Percentiles rank a stretch among this genome's conserved stretches.
Conservation (phyloP, 306 rosid species). For the Coriaria nepalensis region DNA sequence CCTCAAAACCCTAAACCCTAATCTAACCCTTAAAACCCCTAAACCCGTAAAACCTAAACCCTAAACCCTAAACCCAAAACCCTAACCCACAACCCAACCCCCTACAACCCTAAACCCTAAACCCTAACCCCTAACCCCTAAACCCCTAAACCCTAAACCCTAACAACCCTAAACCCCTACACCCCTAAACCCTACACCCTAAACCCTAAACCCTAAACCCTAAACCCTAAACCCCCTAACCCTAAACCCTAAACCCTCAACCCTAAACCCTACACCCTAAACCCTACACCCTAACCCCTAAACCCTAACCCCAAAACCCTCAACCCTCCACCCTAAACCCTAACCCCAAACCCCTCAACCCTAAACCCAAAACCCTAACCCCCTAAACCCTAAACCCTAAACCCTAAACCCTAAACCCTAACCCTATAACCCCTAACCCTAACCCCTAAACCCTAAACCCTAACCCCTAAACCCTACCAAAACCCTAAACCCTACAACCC, state of each 20-base stretch:
- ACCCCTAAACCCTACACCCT: conserved; percentile 11
- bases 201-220: conserved; percentile 13
- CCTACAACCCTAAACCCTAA: conserved; percentile 13
- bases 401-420: conserved; percentile 13
- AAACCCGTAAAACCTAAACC: conserved; percentile 11
- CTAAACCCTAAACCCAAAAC: conserved; percentile 13
- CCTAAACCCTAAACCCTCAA: conserved; percentile 1
- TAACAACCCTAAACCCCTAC: conserved; percentile 12
- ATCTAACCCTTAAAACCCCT: conserved; percentile 3
- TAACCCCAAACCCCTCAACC: conserved; percentile 5
- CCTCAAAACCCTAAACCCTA: conserved; percentile 13
- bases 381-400: conserved; percentile 8
- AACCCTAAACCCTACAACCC: background rate
- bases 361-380: conserved; percentile 1
- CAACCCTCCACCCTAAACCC: conserved; percentile 7
- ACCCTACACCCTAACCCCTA: conserved; percentile 1
- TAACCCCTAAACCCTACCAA: no score
- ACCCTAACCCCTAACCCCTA: conserved; percentile 14
- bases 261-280: conserved; percentile 6
- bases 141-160: conserved; percentile 15
- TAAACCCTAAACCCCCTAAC: conserved; percentile 12
- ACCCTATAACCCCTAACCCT: conserved; percentile 8
- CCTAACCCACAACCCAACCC: conserved; percentile 10
- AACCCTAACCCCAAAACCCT: background rate
- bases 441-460: background rate